phyloP scores from a whole-genome alignment of 1,284 basidiomycete genomes.

The Irpex lacteus region DNA sequence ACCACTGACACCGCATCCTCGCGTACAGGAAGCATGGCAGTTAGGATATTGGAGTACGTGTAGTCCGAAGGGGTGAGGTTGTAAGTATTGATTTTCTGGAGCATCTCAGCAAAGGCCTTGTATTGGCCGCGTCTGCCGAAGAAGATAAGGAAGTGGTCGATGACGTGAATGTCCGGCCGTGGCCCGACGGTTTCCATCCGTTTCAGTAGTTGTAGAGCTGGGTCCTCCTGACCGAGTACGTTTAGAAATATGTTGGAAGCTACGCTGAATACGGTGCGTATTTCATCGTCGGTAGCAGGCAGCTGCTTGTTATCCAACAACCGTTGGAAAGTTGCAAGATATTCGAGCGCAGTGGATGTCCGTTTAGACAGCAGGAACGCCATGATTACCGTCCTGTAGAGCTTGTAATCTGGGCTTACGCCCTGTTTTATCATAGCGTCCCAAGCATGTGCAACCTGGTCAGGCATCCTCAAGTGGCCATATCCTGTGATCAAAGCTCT shows the following conservation, averaged over 20 bases:
- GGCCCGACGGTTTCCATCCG: slow-evolving; percentile 51
- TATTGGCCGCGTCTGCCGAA: slow-evolving; percentile 62
- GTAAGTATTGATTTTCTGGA: slow-evolving; percentile 53
- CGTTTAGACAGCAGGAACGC: slow-evolving; percentile 48
- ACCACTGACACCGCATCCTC: slow-evolving; percentile 63
- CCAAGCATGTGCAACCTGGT: slow-evolving; percentile 56
- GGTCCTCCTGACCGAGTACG: slow-evolving; percentile 32
- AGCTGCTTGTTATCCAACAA: slow-evolving; percentile 22
- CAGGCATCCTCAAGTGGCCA: slow-evolving; percentile 41
- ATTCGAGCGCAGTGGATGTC: slow-evolving; percentile 42
- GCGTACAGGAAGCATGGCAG: slow-evolving; percentile 65
- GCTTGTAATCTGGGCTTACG: slow-evolving; percentile 49
- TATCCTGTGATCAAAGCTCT: slow-evolving; percentile 64
- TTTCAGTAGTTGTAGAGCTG: slow-evolving; percentile 46
- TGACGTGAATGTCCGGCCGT: slow-evolving; percentile 67
- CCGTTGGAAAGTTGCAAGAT: slow-evolving; percentile 49
- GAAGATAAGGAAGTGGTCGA: slow-evolving; percentile 75
- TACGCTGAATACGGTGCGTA: slow-evolving; percentile 58
- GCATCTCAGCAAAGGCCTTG: slow-evolving; percentile 47
- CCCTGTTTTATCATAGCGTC: slow-evolving; percentile 51
- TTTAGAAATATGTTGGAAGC: slow-evolving; percentile 60
- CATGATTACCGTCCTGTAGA: slow-evolving; percentile 62
- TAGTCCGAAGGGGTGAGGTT: slow-evolving; percentile 69
- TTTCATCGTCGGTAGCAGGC: slow-evolving; percentile 8
- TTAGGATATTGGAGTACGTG: slow-evolving; percentile 79